Conservation (phyloP, 176 grass and related monocot species). For the Ampelocalamus luodianensis region DNA sequence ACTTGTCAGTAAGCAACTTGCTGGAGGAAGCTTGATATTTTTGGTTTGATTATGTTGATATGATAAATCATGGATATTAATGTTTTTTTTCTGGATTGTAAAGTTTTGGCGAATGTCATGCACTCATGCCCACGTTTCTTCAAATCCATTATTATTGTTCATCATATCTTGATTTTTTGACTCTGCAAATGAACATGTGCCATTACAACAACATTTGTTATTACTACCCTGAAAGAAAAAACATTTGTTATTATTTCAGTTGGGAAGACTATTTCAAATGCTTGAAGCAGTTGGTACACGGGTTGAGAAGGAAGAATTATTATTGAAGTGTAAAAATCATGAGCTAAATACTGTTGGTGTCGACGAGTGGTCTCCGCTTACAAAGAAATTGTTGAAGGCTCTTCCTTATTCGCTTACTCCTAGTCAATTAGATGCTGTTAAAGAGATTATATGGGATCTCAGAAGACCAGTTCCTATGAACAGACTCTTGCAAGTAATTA, state of each 20-base stretch:
- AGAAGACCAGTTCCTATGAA: conserved; percentile 93
- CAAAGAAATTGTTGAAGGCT: conserved; percentile 66
- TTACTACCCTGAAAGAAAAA: no score
- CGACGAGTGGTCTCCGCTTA: conserved; percentile 72
- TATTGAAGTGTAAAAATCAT: conserved; percentile 76
- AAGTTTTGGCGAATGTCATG: conserved; percentile 8
- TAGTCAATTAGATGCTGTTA: conserved; percentile 87
- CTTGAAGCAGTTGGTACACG: conserved; percentile 79
- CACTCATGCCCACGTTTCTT: conserved; percentile 22
- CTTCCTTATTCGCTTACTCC: conserved; percentile 86
- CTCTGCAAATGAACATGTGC: conserved; percentile 35
- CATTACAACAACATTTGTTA: conserved; percentile 15
- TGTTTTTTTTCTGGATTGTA: not conserved
- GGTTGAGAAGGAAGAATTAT: conserved; percentile 76
- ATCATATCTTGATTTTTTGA: conserved; percentile 19
- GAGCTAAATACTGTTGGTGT: conserved; percentile 65
- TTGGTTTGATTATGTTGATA: conserved; percentile 39
- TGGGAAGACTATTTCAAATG: conserved; percentile 95
- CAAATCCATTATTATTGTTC: conserved; percentile 28
- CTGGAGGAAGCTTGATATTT: conserved; percentile 1
- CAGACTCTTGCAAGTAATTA: conserved; percentile 85
- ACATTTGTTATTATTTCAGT: conserved; percentile 53
- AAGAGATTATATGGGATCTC: conserved; percentile 99
- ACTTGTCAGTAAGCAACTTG: conserved; percentile 27
- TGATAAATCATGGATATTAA: conserved; percentile 19